A percentile compares a stretch with the other conserved stretches of the same genome.
phyloP scores from a whole-genome alignment of 768 basidiomycete genomes.

The Strobilomyces confusus region DNA sequence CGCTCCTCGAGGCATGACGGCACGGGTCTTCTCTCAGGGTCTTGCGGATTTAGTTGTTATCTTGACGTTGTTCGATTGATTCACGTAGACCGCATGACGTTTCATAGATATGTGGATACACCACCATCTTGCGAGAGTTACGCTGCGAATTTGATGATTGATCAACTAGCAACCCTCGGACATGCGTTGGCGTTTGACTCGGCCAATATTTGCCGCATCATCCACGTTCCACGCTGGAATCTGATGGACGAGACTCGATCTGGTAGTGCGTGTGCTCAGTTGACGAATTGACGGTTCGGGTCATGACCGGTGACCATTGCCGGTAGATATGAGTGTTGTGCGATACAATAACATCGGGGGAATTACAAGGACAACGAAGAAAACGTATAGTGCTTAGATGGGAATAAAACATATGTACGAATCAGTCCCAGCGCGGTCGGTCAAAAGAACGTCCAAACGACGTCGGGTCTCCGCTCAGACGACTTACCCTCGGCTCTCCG shows the following conservation, averaged over 20 bases:
- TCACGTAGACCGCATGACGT: neutral
- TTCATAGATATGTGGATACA: neutral
- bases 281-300: too few species aligned
- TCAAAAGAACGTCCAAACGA: constrained; percentile 13
- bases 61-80: neutral
- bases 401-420: neutral
- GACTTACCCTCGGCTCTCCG: constrained; percentile 21
- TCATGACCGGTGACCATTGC: too few species aligned
- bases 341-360: neutral
- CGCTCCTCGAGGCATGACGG: constrained; percentile 37
- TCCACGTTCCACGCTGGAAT: too few species aligned
- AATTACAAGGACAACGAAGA: constrained; percentile 5
- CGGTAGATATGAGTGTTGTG: neutral
- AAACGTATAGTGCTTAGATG: neutral
- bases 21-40: neutral
- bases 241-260: too few species aligned
- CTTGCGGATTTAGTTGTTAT: neutral
- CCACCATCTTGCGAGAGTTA: neutral
- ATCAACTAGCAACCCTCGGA: neutral
- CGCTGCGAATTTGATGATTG: neutral
- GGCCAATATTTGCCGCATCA: neutral
- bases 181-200: too few species aligned
- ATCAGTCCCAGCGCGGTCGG: neutral
- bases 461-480: constrained; percentile 11
- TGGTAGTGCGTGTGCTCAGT: neutral